These are phyloP conservation scores for Beta macrorhiza DNA, from an alignment of 179 eudicot genomes.

Conservation along the genomic window DNA sequence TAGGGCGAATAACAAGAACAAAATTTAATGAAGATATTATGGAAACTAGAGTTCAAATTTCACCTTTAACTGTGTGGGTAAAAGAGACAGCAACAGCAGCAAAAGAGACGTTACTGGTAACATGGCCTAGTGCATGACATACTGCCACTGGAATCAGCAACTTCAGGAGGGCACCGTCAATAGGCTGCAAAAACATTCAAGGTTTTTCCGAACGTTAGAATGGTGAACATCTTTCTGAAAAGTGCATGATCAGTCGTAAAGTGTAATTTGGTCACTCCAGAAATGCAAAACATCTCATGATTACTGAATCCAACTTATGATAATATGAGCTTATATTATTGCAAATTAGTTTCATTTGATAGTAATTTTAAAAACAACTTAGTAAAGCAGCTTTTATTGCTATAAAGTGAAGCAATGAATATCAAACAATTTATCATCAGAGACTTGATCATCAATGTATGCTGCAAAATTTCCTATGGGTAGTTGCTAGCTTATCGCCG, in stretches of 20 bases:
- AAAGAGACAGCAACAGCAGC: conserved; percentile 98
- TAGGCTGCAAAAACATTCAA: conserved; percentile 55
- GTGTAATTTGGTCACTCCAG: background rate
- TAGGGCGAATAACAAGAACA: background rate
- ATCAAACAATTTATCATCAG: too few species aligned
- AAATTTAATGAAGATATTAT: background rate
- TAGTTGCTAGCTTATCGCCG: too few species aligned
- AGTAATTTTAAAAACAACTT: background rate
- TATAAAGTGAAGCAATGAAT: background rate
- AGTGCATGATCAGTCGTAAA: background rate
- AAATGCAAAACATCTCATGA: background rate
- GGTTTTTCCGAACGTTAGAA: background rate
- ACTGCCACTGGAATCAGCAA: conserved; percentile 90
- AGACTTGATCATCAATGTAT: too few species aligned
- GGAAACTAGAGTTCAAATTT: background rate
- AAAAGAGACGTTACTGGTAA: conserved; percentile 91
- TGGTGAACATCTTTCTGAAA: background rate
- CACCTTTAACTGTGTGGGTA: conserved; percentile 94
- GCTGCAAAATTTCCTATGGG: too few species aligned
- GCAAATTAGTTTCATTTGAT: background rate
- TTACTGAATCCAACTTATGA: background rate
- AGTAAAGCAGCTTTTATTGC: background rate
- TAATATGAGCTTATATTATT: background rate
- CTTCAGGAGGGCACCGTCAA: conserved; percentile 66
- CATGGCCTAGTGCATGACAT: conserved; percentile 91